Evolutionary conservation across 805 yeast genomes (phyloP).

Genomic region (Isabelozyma gotoi): DNA sequence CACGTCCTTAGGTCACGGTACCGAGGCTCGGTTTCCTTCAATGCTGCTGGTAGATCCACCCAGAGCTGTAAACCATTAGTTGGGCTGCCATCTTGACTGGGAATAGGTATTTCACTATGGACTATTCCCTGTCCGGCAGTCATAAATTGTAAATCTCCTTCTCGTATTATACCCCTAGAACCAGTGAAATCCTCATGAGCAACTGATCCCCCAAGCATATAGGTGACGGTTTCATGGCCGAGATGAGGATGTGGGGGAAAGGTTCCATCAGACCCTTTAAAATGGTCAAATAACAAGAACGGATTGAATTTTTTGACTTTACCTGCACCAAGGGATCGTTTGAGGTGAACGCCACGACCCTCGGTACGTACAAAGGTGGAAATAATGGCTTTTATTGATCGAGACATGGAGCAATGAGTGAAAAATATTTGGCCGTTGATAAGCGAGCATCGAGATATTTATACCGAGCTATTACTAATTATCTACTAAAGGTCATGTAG

Average conservation of each 20-base stretch:
- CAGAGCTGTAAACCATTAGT: conserved; percentile 76
- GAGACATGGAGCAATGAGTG: conserved; percentile 4
- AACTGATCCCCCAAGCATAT: conserved; percentile 32
- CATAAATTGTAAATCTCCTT: conserved; percentile 26
- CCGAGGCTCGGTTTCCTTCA: conserved; percentile 44
- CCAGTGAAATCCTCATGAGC: conserved; percentile 53
- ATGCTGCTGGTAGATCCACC: conserved; percentile 74
- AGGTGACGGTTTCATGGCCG: conserved; percentile 39
- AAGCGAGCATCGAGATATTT: too few species aligned
- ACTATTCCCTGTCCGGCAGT: conserved; percentile 26
- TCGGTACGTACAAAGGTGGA: conserved; percentile 71
- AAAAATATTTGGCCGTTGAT: not conserved
- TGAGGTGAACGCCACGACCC: conserved; percentile 85
- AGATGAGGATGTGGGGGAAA: conserved; percentile 42
- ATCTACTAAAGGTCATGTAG: too few species aligned
- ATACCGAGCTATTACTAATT: too few species aligned
- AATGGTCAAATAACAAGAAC: conserved; percentile 79
- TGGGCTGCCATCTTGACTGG: conserved; percentile 38
- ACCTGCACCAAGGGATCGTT: conserved; percentile 75
- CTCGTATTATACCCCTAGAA: conserved; percentile 19
- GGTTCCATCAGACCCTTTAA: conserved; percentile 65
- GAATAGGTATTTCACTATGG: conserved; percentile 60
- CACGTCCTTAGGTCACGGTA: conserved; percentile 23
- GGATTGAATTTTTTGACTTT: conserved; percentile 76
- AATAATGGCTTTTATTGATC: conserved; percentile 32